Evolutionary conservation across 2,329 filamentous ascomycete species (phyloP), one percentile per base, ranked within the genome.

Genomic region (Ambrosiella beaveri): DNA sequence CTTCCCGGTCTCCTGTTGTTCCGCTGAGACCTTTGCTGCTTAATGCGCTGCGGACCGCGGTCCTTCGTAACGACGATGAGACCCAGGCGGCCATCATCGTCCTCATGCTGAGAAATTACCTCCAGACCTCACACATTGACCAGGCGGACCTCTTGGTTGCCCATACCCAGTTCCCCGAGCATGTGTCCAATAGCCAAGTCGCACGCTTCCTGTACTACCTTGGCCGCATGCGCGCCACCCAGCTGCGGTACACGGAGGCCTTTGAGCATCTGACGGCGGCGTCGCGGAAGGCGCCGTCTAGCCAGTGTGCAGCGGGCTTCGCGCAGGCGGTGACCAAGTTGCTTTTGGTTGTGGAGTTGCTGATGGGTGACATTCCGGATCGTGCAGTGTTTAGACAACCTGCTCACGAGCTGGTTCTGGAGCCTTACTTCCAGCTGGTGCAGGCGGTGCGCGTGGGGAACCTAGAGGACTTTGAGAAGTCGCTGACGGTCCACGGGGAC

Each of bases 361-460:
- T 98, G 62, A 98, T 98, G 93, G 93, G 93, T 63, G 93, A 98
- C 67, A 98, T 98, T 64, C 93, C 93, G 37, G 91, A 97, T 66
- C 87, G 93, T 61, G 86, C 89, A 13, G 85, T 91, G 58, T 98
- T 98, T 81, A 86, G 93, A 60, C 87, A 93, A 67, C 81, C 89
- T 1, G 83, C 82, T 59, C 81, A 97, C 66, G 93, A 97, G 74
- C 80, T 84, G 64, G 82, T 91, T 15, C 79, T 98, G 62, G 84
- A 90, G 68, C 91, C 93, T 1, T 98, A 98, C 75, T 86, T 98
- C 71, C 76, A 90, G 61, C 82, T 98, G 54, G 90, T 97, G 2
- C 89, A 94, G 70, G 90, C 93, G 37, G 93, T 98, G 56, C 88
- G 93, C 61, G 87, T 95, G n/a, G 93, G 93, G 57, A 93, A 97